phyloP scores from a whole-genome alignment of 1,284 basidiomycete species.

The Boletus mariae region DNA sequence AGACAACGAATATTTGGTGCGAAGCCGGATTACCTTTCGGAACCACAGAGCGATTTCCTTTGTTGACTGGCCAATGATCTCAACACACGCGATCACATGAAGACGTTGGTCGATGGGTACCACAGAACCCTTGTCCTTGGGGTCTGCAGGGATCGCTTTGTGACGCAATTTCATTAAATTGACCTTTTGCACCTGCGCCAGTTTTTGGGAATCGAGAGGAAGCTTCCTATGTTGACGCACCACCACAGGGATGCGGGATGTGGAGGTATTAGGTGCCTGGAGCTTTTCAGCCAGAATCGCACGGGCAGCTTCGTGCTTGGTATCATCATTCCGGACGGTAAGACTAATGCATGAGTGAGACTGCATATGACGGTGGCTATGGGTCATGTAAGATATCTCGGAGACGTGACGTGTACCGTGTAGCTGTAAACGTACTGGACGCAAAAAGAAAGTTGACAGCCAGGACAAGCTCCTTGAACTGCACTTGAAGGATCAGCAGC shows the following conservation, averaged over 20 bases:
- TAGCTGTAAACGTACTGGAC: slow-evolving; percentile 43
- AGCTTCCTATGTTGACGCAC: slow-evolving; percentile 29
- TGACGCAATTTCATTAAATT: slow-evolving; percentile 73
- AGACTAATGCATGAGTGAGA: slow-evolving; percentile 47
- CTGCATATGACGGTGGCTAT: slow-evolving; percentile 59
- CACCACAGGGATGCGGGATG: slow-evolving; percentile 22
- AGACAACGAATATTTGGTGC: slow-evolving; percentile 3
- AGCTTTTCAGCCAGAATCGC: slow-evolving; percentile 57
- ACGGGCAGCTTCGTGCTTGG: slow-evolving; percentile 48
- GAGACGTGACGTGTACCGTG: not conserved
- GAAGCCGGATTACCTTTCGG: slow-evolving; percentile 44
- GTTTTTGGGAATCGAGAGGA: slow-evolving; percentile 51
- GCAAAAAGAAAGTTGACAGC: slow-evolving; percentile 62
- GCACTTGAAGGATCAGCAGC: slow-evolving; percentile 23
- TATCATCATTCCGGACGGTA: slow-evolving; percentile 8
- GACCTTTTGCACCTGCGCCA: slow-evolving; percentile 52
- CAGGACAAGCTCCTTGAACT: slow-evolving; percentile 39
- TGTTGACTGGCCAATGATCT: slow-evolving; percentile 22
- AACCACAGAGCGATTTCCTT: slow-evolving; percentile 58
- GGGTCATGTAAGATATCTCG: slow-evolving; percentile 13
- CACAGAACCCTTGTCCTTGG: slow-evolving; percentile 44
- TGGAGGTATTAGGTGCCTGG: slow-evolving; percentile 26
- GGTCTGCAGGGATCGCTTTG: slow-evolving; percentile 58
- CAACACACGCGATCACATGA: slow-evolving; percentile 46
- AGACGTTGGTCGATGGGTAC: slow-evolving; percentile 53